A percentile compares a stretch with the other conserved stretches of the same genome.
Conservation (phyloP, 345 rosid species). For the Boechera retrofracta region DNA sequence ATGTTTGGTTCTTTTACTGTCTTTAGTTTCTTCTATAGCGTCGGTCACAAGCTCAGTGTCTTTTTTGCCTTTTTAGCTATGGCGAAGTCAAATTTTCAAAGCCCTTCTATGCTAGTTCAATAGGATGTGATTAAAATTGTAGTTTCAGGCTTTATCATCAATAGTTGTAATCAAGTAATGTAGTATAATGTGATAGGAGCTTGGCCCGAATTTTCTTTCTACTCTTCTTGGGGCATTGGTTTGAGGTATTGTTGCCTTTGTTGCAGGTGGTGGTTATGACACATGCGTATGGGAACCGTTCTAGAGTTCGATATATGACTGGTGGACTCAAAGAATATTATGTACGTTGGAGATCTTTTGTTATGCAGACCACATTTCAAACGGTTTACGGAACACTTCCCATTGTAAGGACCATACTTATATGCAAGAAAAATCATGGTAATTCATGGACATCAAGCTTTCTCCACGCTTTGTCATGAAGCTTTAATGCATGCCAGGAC, state of each 20-base stretch:
- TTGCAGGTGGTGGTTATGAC: constrained; percentile 93
- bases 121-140: not conserved
- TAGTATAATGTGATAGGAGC: not conserved
- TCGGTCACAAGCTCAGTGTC: not conserved
- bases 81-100: not conserved
- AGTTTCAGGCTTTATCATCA: not conserved
- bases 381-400: constrained; percentile 84
- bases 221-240: not conserved
- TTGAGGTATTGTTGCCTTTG: constrained; percentile 5
- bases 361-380: constrained; percentile 85
- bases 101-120: not conserved
- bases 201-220: not conserved
- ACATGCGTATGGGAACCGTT: constrained; percentile 89
- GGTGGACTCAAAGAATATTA: constrained; percentile 89
- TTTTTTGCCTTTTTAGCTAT: not conserved
- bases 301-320: constrained; percentile 89
- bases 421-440: constrained; percentile 75
- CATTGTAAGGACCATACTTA: constrained; percentile 75
- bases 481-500: constrained; percentile 94
- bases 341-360: constrained; percentile 84
- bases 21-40: not conserved
- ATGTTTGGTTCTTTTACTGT: too few species aligned
- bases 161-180: not conserved
- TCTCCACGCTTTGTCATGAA: constrained; percentile 96
- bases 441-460: constrained; percentile 98